Evolutionary conservation across 2,329 filamentous ascomycete species (phyloP).

Genomic region (Periconia digitata): DNA sequence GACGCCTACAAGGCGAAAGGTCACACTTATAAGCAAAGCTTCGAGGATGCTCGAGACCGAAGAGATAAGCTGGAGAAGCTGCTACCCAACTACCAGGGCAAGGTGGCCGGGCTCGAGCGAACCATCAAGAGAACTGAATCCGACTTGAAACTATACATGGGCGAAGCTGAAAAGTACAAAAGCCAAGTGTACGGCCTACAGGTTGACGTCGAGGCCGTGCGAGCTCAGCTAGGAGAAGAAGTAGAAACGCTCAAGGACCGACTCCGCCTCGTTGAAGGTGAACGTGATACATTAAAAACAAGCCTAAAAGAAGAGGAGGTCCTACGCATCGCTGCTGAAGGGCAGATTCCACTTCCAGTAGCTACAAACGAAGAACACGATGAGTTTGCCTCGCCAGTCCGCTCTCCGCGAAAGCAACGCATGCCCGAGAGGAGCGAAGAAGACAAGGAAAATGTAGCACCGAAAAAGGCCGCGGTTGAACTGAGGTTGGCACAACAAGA

Average conservation of each 20-base stretch:
- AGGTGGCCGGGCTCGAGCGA: conserved; percentile 31
- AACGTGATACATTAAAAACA: conserved; percentile 73
- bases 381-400: conserved; percentile 65
- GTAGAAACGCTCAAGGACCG: conserved; percentile 64
- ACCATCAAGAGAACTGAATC: conserved; percentile 29
- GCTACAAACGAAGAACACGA: conserved; percentile 56
- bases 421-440: conserved; percentile 44
- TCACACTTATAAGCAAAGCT: conserved; percentile 9
- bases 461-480: conserved; percentile 49
- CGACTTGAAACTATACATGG: conserved; percentile 34
- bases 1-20: conserved; percentile 29
- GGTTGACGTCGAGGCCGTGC: conserved; percentile 61
- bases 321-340: conserved; percentile 71
- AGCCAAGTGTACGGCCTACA: conserved; percentile 47
- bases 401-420: conserved; percentile 50
- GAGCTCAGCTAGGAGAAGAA: conserved; percentile 65
- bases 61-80: conserved; percentile 28
- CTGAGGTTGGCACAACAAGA: conserved; percentile 54
- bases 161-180: conserved; percentile 40
- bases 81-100: conserved; percentile 30
- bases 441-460: conserved; percentile 51
- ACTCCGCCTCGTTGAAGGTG: conserved; percentile 68
- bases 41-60: conserved; percentile 8
- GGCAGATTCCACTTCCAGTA: conserved; percentile 65
- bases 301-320: conserved; percentile 74